These are phyloP conservation scores for Wickerhamomyces chambardii DNA, from an alignment of 805 yeast species.

Conservation along the genomic window DNA sequence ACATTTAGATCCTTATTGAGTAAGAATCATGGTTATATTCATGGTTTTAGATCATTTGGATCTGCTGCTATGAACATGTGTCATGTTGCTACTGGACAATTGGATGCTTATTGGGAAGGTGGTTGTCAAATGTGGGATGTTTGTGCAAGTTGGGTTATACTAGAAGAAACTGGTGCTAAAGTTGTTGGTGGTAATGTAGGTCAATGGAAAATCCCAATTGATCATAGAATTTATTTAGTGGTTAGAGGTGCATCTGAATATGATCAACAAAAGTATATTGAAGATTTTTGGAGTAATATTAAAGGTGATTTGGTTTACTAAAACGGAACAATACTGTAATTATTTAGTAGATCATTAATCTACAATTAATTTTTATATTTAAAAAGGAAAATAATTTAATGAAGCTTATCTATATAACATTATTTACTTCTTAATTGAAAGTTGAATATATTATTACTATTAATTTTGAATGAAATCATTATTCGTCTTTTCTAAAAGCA, in stretches of 20 bases:
- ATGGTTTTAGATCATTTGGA: conserved; percentile 54
- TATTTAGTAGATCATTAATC: no score
- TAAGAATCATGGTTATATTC: conserved; percentile 47
- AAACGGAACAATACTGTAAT: neutral
- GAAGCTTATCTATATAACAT: neutral
- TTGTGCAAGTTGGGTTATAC: conserved; percentile 58
- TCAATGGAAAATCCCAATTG: conserved; percentile 38
- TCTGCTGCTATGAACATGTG: conserved; percentile 59
- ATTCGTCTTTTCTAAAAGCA: conserved; percentile 31
- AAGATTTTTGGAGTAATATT: conserved; percentile 41
- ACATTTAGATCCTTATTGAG: conserved; percentile 36
- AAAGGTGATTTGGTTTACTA: conserved; percentile 34
- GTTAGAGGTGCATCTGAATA: conserved; percentile 37
- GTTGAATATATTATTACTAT: neutral
- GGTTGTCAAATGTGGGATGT: conserved; percentile 69
- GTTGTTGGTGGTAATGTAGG: conserved; percentile 47
- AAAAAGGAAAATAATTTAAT: no score
- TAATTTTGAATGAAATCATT: no score
- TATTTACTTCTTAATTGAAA: neutral
- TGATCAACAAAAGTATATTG: conserved; percentile 35
- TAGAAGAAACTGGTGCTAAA: conserved; percentile 50
- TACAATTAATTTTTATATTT: no score
- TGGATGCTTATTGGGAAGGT: conserved; percentile 63
- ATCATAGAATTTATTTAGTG: conserved; percentile 45
- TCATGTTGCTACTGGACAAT: conserved; percentile 45